Percentiles rank a stretch among this genome's conserved stretches.
Evolutionary conservation across 208 protist species (phyloP).

Genomic region (Acanthamoeba royreba): DNA sequence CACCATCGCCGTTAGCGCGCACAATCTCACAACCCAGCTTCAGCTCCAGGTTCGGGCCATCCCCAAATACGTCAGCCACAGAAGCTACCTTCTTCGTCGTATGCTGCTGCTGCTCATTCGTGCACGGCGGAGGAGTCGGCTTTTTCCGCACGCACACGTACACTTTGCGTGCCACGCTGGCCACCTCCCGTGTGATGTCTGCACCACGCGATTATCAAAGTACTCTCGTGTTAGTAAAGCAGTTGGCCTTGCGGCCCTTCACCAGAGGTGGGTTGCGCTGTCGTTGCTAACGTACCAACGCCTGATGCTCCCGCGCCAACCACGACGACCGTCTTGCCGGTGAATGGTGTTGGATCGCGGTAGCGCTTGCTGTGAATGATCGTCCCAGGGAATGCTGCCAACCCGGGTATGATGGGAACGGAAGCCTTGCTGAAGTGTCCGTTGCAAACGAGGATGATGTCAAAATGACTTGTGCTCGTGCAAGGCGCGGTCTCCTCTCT

Average conservation of each 20-base stretch:
- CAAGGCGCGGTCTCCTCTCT: background rate
- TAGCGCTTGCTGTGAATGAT: constrained; percentile 22
- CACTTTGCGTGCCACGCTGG: background rate
- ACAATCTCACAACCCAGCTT: background rate
- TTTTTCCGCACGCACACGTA: background rate
- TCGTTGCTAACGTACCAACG: background rate
- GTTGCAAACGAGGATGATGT: constrained; percentile 11
- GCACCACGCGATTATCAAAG: too few species aligned
- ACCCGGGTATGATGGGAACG: background rate
- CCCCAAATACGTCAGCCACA: background rate
- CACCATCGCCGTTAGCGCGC: background rate
- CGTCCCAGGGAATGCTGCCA: background rate
- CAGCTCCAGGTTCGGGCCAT: background rate
- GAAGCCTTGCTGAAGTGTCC: constrained; percentile 6
- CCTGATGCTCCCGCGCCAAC: background rate
- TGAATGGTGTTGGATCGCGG: background rate
- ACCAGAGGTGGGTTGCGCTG: too few species aligned
- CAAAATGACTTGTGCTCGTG: background rate
- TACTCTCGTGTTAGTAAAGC: too few species aligned
- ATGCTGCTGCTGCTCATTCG: background rate
- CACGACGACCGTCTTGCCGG: background rate
- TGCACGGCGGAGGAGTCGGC: background rate
- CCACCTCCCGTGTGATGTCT: background rate
- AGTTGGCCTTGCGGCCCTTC: too few species aligned
- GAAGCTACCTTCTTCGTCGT: background rate